These are phyloP conservation scores for Triangularia setosa DNA, from an alignment of 2,329 filamentous ascomycete genomes.

Conservation along the genomic window DNA sequence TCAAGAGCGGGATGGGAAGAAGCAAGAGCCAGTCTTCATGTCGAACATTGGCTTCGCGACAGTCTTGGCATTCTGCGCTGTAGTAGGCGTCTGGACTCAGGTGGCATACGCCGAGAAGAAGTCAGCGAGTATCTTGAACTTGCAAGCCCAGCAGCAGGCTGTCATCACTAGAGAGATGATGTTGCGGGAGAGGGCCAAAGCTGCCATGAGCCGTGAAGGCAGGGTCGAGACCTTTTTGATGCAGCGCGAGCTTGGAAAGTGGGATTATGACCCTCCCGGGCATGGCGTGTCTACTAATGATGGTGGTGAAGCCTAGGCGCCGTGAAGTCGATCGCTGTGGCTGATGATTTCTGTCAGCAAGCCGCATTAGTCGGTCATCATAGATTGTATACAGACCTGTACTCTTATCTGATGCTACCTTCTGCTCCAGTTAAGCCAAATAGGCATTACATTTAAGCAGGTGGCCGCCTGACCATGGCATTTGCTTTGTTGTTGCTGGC, in stretches of 20 bases:
- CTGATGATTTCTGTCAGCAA: neutral
- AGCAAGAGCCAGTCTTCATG: slow-evolving; percentile 60
- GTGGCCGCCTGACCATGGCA: neutral
- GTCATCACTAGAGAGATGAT: slow-evolving; percentile 60
- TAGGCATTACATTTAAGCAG: neutral
- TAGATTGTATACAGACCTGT: neutral
- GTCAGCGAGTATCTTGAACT: slow-evolving; percentile 60
- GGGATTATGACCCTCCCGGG: slow-evolving; percentile 24
- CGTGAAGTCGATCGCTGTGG: neutral
- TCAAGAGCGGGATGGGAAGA: slow-evolving; percentile 46
- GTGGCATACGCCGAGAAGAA: slow-evolving; percentile 63
- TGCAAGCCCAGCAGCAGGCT: slow-evolving; percentile 62
- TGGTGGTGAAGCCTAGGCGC: neutral
- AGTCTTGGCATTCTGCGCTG: slow-evolving; percentile 65
- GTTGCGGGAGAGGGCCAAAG: slow-evolving; percentile 49
- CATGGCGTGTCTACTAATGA: neutral
- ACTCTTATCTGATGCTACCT: neutral
- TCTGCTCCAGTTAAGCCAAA: neutral
- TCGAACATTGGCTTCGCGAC: slow-evolving; percentile 75
- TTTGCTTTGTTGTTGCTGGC: neutral
- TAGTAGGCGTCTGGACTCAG: slow-evolving; percentile 69
- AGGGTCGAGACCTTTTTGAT: slow-evolving; percentile 75
- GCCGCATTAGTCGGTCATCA: neutral
- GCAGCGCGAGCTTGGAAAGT: slow-evolving; percentile 54
- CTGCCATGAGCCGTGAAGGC: slow-evolving; percentile 54